Evolutionary conservation across 192 early-diverging fungal species (phyloP).

Genomic region (Geranomyces michiganensis): DNA sequence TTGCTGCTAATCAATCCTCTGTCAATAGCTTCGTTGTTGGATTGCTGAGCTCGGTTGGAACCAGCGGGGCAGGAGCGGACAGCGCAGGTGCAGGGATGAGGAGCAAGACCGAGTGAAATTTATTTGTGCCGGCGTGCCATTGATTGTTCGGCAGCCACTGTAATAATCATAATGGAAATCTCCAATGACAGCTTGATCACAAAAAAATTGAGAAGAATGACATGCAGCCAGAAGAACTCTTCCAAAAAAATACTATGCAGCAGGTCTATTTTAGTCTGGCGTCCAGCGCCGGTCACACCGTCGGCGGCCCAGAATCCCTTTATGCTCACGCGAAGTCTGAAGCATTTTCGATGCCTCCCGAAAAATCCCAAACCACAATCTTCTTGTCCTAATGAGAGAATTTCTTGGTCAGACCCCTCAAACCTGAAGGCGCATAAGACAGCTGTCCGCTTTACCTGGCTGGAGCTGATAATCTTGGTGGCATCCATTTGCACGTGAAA

Average conservation of each 20-base stretch:
- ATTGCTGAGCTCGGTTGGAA: conserved; percentile 15
- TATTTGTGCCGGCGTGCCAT: not conserved
- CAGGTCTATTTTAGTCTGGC: too few species aligned
- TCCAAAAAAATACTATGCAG: too few species aligned
- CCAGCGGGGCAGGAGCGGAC: not conserved
- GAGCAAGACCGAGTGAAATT: conserved; percentile 21
- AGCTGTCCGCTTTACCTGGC: conserved; percentile 55
- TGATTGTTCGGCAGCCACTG: not conserved
- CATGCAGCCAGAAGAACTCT: too few species aligned
- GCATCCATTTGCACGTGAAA: conserved; percentile 92
- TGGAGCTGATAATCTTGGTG: conserved; percentile 76
- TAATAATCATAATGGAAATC: too few species aligned
- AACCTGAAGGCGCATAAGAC: too few species aligned
- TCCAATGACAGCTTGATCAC: too few species aligned
- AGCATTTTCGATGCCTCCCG: conserved; percentile 16
- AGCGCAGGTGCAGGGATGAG: conserved; percentile 14
- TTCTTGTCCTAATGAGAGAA: conserved; percentile 48
- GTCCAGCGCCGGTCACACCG: too few species aligned
- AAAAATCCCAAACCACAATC: conserved; percentile 62
- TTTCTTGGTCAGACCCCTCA: not conserved
- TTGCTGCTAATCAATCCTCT: not conserved
- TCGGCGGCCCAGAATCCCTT: too few species aligned
- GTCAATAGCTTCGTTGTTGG: conserved; percentile 20
- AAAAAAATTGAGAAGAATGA: too few species aligned
- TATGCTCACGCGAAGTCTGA: conserved; percentile 18